Percentiles rank a stretch among this genome's conserved stretches.
Conservation (phyloP, 2,329 filamentous ascomycete species). For the Phaeoacremonium minimum region DNA sequence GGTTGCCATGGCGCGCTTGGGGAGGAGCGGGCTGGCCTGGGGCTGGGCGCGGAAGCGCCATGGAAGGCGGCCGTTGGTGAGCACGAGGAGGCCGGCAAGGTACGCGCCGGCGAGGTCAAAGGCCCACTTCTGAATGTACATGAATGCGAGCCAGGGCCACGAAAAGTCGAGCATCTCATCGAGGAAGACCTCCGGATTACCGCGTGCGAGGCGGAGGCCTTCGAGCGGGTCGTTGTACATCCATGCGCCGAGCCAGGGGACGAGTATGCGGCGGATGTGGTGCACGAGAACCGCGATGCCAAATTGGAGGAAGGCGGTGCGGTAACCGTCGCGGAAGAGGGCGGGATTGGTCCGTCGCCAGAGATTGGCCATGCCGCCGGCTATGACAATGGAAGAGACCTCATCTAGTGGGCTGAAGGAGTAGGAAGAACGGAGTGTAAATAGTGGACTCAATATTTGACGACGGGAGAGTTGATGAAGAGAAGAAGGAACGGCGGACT, state of each 20-base stretch:
- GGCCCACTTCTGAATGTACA: constrained; percentile 12
- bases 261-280: constrained; percentile 30
- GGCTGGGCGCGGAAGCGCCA: background rate
- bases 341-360: constrained; percentile 11
- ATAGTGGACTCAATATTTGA: background rate
- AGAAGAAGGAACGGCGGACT: background rate
- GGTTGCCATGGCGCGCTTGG: constrained; percentile 3
- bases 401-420: constrained; percentile 2
- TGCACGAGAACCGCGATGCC: constrained; percentile 29
- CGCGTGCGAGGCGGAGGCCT: constrained; percentile 28
- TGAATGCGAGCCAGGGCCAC: constrained; percentile 9
- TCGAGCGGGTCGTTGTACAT: constrained; percentile 23
- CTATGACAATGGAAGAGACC: constrained; percentile 3
- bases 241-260: constrained; percentile 22
- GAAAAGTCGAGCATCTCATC: constrained; percentile 15
- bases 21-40: background rate
- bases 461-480: constrained; percentile 1
- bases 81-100: constrained; percentile 2
- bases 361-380: background rate
- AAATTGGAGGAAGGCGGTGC: constrained; percentile 18
- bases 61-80: constrained; percentile 2
- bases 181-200: constrained; percentile 28
- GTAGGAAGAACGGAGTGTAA: background rate
- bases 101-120: constrained; percentile 10
- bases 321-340: constrained; percentile 19